phyloP scores from a whole-genome alignment of 768 basidiomycete genomes.

The Suillus luteus region DNA sequence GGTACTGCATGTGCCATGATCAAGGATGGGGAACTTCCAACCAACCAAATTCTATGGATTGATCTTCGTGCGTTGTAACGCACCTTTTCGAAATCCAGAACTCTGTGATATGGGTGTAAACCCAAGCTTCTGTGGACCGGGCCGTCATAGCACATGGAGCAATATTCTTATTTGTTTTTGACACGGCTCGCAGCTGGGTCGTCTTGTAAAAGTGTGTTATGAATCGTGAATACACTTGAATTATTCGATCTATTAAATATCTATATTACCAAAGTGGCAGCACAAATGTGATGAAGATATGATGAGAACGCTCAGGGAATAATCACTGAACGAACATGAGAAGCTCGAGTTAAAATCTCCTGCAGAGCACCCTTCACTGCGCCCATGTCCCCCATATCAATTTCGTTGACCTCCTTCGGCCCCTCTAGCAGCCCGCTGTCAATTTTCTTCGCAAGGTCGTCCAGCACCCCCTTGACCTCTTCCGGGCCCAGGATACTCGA shows the following conservation, averaged over 20 bases:
- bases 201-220: no score
- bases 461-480: slow-evolving; percentile 32
- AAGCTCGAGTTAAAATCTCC: slow-evolving; percentile 29
- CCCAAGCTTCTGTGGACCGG: no score
- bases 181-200: no score
- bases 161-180: no score
- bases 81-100: neutral
- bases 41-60: neutral
- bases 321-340: slow-evolving; percentile 32
- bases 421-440: slow-evolving; percentile 30
- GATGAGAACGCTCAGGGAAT: slow-evolving; percentile 19
- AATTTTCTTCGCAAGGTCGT: slow-evolving; percentile 32
- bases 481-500: slow-evolving; percentile 26
- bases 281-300: neutral
- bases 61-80: neutral
- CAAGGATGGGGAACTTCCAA: neutral
- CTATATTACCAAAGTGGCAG: no score
- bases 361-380: slow-evolving; percentile 25
- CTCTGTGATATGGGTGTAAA: neutral
- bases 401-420: slow-evolving; percentile 26
- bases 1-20: neutral
- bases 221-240: no score
- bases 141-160: neutral
- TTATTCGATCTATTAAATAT: no score
- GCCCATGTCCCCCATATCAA: slow-evolving; percentile 24